Evolutionary conservation across 2,329 filamentous ascomycete species (phyloP), one percentile per base, ranked within the genome.

Genomic region (Macrophomina phaseolina): DNA sequence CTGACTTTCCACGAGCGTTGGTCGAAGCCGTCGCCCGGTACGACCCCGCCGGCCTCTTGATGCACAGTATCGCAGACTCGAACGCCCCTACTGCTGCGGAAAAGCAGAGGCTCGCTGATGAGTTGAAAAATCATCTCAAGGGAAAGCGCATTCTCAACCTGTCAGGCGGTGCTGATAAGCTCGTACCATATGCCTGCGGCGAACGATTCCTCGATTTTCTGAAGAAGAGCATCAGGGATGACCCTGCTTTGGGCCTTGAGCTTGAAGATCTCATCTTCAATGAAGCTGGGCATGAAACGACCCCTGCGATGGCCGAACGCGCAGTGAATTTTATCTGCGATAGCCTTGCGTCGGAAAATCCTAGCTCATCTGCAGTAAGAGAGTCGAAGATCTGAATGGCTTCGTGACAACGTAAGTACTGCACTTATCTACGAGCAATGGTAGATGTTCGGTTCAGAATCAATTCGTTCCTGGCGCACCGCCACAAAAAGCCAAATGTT

Each of bases 21-120:
- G 79, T 94, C 1, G 79, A 84, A 0, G 84, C 87, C 0, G 86
- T 93, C 36, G 80, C 84, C 28, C 85, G 84, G 64, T 87, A 85
- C 67, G 95, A 99, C 72, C 93, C 94, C 0, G 91, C 90, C 23
- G 90, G 87, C 1, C 81, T 95, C 6, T 79, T 97, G 9, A 89
- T 96, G 5, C 75, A 74, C 0, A 70, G 67, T 7, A 65, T 68
- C 9, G 75, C 76, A 66, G 63, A 67, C 30, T 36, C 65, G 11
- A 49, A 48, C 11, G 56, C 65, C 2, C 56, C 56, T 3, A 58
- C 42, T 9, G 70, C 73, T 38, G 73, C 74, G 14, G 80, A 82
- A 2, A 71, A 88, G 14, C 77, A 79, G 12, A 70, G 49, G 52
- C 60, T 64, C 30, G 36, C 9, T 9, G 14, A 23, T 3, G 40